Base-by-base conservation (phyloP, 106 monocot genomes). In the Amphibolis antarctica region DNA sequence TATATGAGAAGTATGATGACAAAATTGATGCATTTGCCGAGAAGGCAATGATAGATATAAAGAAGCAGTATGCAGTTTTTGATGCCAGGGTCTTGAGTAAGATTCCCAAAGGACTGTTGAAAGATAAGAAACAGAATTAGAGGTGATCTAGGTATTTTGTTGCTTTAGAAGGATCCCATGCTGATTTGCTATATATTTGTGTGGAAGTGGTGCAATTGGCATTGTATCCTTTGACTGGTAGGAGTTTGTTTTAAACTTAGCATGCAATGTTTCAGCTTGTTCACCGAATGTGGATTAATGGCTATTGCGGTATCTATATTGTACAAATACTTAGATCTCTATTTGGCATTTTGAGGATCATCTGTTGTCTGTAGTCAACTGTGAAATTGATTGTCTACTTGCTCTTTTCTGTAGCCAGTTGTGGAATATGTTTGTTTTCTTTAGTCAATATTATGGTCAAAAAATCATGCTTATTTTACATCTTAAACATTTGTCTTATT, bases 1-100 rank as follows among this genome's bases (percentile, higher is more conserved):
- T 89, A 15, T 86, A 94, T 27, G 86, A 94, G 69, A 94, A 94
- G 74, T 89, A 86, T 30, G 84, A 94, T 60, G 86, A 86, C 71
- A 71, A 94, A 74, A 76, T 94, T 6, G 89, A 94, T 54, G 55
- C 81, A 13, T 78, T 77, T 69, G 89, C 69, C 3, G 89, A 89
- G 74, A 94, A 78, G 76, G 83, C 69, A 17, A 62, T 46, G 46
- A 30, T 49, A 14, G 89, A 94, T 46, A 28, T 89, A 26, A 81
- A 84, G 71, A 94, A 72, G 59, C 86, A 89, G 44, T 89, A 86
- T 79, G 74, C 67, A 0, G 75, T 80, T 21, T 63, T 94, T 11
- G 66, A 84, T 55, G 82, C 55, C 18, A 94, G 82, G 71, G 81
- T 73, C 23, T 18, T 86, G 21, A 82, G 79, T 63, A 89, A 84